Base-by-base conservation (phyloP, 2,329 filamentous ascomycete genomes). In the Tolypocladium ophioglossoides region DNA sequence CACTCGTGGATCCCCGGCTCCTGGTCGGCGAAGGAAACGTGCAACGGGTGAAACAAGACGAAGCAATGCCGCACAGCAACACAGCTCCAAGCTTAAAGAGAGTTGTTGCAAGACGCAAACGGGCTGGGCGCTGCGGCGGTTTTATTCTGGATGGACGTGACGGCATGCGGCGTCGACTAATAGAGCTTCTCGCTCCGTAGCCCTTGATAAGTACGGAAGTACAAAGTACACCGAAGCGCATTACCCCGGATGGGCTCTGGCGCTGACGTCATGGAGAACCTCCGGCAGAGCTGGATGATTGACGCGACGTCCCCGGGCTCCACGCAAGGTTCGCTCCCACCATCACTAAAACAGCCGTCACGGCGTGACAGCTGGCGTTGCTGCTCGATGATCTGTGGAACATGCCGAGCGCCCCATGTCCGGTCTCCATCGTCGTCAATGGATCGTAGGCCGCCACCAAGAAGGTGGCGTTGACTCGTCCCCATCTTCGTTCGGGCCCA, bases 251-350 rank as follows among this genome's bases (percentile, higher is more conserved):
- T 12, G n/a, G 38, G 46, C 37, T 52, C 47, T 10, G 30, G 50
- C 51, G 35, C 54, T 63, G 62, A 63, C 62, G 62, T 63, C 62
- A 63, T 59, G 47, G 56, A 58, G 54, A 53, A 49, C 51, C 53
- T 56, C 40, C 41, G 56, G 38, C 41, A 56, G 54, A 54, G 52
- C 54, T 48, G 39, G 50, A 30, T 54, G 57, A 52, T 58, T 58
- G 59, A 56, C 56, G 57, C 57, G 54, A 11, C 44, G 24, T n/a
- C n/a, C n/a, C n/a, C n/a, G n/a, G n/a, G n/a, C n/a, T n/a, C 16
- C 40, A 44, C 40, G 40, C 40, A 7, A 16, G 34, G 12, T 35
- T 35, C 12, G 12, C 14, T 16, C 34, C 34, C 34, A 16, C 11
- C 32, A n/a, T n/a, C n/a, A n/a, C 24, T 30, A 46, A 46, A 47